These are phyloP conservation scores for Monilinia fructigena DNA, from an alignment of 2,329 filamentous ascomycete genomes.

Conservation along the genomic window DNA sequence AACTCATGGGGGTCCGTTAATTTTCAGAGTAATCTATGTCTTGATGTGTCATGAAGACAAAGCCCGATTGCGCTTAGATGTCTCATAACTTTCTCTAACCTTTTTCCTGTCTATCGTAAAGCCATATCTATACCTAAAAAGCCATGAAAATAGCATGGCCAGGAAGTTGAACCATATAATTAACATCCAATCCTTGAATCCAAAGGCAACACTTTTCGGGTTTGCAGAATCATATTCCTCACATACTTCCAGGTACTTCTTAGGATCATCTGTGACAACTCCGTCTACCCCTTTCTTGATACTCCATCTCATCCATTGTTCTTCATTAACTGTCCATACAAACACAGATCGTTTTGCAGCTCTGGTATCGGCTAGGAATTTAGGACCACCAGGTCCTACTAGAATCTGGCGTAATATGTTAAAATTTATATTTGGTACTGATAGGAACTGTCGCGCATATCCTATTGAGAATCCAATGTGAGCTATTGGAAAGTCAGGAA, in stretches of 20 bases:
- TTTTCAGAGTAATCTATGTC: neutral
- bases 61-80: conserved; percentile 13
- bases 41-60: conserved; percentile 19
- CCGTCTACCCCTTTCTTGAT: conserved; percentile 68
- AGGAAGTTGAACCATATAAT: conserved; percentile 31
- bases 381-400: conserved; percentile 62
- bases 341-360: conserved; percentile 60
- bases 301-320: conserved; percentile 77
- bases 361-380: conserved; percentile 64
- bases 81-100: conserved; percentile 24
- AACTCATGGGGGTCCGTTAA: neutral
- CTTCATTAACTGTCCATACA: conserved; percentile 85
- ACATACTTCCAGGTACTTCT: conserved; percentile 62
- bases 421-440: conserved; percentile 67
- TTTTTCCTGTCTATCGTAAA: conserved; percentile 25
- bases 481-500: conserved; percentile 63
- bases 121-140: conserved; percentile 32
- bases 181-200: conserved; percentile 25
- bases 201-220: conserved; percentile 25
- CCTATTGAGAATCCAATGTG: conserved; percentile 62
- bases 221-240: conserved; percentile 37
- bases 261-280: conserved; percentile 82
- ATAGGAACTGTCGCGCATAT: conserved; percentile 68
- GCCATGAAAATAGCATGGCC: conserved; percentile 27
- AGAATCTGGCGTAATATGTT: conserved; percentile 72